A percentile compares a stretch with the other conserved stretches of the same genome.
Evolutionary conservation across 2,329 filamentous ascomycete genomes (phyloP).

Genomic region (Aspergillus quadricinctus): DNA sequence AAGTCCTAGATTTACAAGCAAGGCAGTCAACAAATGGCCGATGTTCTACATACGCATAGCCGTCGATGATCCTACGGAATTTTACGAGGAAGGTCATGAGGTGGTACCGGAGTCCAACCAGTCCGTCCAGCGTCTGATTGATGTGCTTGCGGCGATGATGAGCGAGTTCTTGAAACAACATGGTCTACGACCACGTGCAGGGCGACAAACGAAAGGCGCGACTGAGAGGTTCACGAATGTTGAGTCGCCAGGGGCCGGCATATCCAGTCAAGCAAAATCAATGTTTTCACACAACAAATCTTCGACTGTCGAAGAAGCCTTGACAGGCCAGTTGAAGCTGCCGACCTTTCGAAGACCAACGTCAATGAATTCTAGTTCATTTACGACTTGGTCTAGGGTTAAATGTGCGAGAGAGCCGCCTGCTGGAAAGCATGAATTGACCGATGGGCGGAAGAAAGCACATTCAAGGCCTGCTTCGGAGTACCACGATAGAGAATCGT

Average conservation of each 20-base stretch:
- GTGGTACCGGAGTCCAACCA: conserved; percentile 31
- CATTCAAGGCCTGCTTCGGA: not conserved
- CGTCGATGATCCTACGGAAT: conserved; percentile 39
- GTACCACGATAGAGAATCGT: not conserved
- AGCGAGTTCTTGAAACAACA: conserved; percentile 71
- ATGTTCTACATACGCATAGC: conserved; percentile 79
- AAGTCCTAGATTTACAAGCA: conserved; percentile 51
- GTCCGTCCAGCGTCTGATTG: conserved; percentile 53
- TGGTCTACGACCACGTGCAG: conserved; percentile 56
- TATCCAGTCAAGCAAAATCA: not conserved
- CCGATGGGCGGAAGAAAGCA: conserved; percentile 3
- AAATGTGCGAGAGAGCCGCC: conserved; percentile 30
- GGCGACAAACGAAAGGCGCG: conserved; percentile 15
- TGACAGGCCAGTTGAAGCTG: conserved; percentile 24
- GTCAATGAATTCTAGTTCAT: conserved; percentile 14
- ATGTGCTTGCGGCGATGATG: conserved; percentile 65
- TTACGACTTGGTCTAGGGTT: conserved; percentile 39
- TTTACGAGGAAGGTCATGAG: conserved; percentile 38
- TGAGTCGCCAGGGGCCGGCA: not conserved
- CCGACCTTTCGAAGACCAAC: conserved; percentile 22
- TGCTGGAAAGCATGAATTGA: not conserved
- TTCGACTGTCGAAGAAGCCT: conserved; percentile 21
- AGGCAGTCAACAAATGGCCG: conserved; percentile 75
- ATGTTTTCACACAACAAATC: not conserved
- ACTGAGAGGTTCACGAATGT: conserved; percentile 3